These are phyloP conservation scores for Rhizopogon hawkerae DNA, from an alignment of 1,284 basidiomycete species.

Conservation along the genomic window DNA sequence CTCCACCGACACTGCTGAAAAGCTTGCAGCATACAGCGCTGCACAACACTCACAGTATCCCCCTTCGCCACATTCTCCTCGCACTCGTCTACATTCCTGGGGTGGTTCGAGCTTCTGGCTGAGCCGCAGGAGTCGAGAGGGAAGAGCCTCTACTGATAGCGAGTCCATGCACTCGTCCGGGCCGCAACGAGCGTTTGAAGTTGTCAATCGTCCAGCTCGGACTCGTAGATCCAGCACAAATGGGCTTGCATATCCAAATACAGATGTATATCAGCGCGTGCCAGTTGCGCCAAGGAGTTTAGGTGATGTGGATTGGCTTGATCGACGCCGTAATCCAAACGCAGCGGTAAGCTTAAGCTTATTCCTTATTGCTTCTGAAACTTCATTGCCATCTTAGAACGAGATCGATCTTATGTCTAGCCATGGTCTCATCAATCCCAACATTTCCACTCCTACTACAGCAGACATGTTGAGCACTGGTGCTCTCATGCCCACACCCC, in stretches of 20 bases:
- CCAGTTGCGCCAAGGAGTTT: constrained; percentile 41
- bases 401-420: constrained; percentile 52
- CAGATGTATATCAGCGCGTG: constrained; percentile 28
- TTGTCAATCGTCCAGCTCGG: constrained; percentile 56
- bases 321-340: constrained; percentile 58
- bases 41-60: constrained; percentile 31
- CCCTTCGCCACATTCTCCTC: constrained; percentile 40
- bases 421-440: constrained; percentile 34
- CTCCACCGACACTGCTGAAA: constrained; percentile 43
- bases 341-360: constrained; percentile 45
- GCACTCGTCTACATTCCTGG: constrained; percentile 43
- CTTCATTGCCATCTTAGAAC: constrained; percentile 34
- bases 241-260: constrained; percentile 37
- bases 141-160: constrained; percentile 40
- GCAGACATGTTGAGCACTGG: constrained; percentile 41
- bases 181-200: constrained; percentile 54
- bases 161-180: constrained; percentile 37
- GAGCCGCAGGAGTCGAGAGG: constrained; percentile 35
- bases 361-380: constrained; percentile 10
- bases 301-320: constrained; percentile 67
- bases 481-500: constrained; percentile 29
- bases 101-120: constrained; percentile 41
- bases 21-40: constrained; percentile 31
- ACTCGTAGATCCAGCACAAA: constrained; percentile 39
- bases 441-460: constrained; percentile 42